A percentile compares a stretch with the other conserved stretches of the same genome.
These are phyloP conservation scores for Rhizopogon salebrosus DNA, from an alignment of 768 basidiomycete genomes.

Conservation along the genomic window DNA sequence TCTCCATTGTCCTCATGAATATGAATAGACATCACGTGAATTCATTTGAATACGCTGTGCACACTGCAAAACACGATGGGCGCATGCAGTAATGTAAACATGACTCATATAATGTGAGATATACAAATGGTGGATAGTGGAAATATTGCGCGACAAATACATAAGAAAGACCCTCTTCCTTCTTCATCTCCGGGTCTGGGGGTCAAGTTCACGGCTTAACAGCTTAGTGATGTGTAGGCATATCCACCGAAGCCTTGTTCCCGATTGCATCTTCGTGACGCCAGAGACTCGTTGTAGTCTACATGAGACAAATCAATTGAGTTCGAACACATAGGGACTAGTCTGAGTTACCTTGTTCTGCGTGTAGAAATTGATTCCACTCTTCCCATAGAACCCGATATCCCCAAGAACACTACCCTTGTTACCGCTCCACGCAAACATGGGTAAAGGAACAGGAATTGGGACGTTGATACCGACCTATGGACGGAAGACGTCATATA, in stretches of 20 bases:
- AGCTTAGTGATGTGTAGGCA: constrained; percentile 47
- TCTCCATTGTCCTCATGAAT: no score
- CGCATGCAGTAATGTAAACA: constrained; percentile 2
- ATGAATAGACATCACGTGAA: neutral
- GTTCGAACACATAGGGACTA: neutral
- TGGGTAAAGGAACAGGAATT: constrained; percentile 87
- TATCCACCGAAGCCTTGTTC: constrained; percentile 75
- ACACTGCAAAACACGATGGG: neutral
- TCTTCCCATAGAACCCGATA: constrained; percentile 87
- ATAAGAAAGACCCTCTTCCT: neutral
- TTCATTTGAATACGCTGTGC: no score
- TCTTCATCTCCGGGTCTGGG: neutral
- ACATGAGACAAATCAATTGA: constrained; percentile 2
- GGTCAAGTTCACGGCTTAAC: neutral
- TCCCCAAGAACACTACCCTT: constrained; percentile 85
- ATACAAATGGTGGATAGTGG: neutral
- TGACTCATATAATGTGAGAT: neutral
- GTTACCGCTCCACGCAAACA: constrained; percentile 97
- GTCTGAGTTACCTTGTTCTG: constrained; percentile 68
- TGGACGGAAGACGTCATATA: neutral
- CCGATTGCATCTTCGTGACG: constrained; percentile 79
- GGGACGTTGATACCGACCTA: constrained; percentile 86
- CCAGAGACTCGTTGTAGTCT: constrained; percentile 95
- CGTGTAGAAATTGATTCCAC: constrained; percentile 94
- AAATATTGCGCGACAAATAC: neutral